These are phyloP conservation scores for Ceratocystis lukuohia DNA, from an alignment of 2,329 filamentous ascomycete species.

Conservation along the genomic window DNA sequence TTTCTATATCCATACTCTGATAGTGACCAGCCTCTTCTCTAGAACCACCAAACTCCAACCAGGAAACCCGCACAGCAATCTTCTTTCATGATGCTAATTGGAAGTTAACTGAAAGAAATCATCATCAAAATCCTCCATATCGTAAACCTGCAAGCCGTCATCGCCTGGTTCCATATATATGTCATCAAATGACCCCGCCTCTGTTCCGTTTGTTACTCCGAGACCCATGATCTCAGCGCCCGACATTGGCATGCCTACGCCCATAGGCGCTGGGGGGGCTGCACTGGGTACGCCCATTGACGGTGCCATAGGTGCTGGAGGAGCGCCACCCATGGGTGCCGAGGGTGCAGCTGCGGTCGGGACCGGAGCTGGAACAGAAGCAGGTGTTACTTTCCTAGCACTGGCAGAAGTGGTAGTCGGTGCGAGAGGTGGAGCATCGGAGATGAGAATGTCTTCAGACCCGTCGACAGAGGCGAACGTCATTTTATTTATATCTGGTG, in stretches of 20 bases:
- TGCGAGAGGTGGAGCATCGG: constrained; percentile 18
- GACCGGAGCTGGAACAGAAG: constrained; percentile 21
- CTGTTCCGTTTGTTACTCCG: background rate
- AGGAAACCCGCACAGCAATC: no score
- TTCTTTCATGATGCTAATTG: background rate
- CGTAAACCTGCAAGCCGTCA: constrained; percentile 11
- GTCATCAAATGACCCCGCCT: constrained; percentile 11
- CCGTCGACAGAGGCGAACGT: constrained; percentile 15
- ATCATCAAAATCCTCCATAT: constrained; percentile 17
- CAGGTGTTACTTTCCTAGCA: constrained; percentile 11
- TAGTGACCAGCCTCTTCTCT: no score
- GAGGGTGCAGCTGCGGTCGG: constrained; percentile 22
- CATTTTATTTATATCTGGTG: background rate
- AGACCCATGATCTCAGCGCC: constrained; percentile 8
- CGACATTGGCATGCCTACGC: constrained; percentile 1
- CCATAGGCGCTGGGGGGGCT: constrained; percentile 8
- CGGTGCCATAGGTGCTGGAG: constrained; percentile 16
- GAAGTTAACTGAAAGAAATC: constrained; percentile 11
- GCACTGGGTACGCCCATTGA: background rate
- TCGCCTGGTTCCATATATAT: constrained; percentile 16
- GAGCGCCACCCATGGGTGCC: constrained; percentile 17
- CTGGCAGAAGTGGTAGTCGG: constrained; percentile 12
- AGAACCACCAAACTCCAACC: no score
- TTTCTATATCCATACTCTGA: no score
- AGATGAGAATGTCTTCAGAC: constrained; percentile 13